These are phyloP conservation scores for Lomentospora prolificans DNA, from an alignment of 2,329 filamentous ascomycete genomes.

Conservation along the genomic window DNA sequence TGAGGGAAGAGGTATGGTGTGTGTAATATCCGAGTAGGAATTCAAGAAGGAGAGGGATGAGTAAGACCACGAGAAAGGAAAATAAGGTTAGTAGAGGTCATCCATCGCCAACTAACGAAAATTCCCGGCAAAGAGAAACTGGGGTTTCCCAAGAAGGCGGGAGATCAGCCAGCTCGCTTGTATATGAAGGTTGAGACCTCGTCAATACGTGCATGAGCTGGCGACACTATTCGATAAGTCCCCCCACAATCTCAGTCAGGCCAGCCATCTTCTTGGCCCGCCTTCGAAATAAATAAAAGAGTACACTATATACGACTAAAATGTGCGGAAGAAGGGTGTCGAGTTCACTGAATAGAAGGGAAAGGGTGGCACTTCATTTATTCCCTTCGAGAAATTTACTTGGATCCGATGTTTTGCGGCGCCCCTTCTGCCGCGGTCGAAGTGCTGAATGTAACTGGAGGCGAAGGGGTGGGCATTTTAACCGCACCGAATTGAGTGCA, in stretches of 20 bases:
- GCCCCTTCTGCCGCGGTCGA: not conserved
- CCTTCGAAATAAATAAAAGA: not conserved
- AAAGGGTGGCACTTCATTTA: slow-evolving; percentile 7
- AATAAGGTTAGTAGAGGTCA: not conserved
- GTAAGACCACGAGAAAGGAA: not conserved
- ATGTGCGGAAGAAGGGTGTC: not conserved
- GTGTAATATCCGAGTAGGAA: not conserved
- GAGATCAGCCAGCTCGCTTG: not conserved
- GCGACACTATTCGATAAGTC: not conserved
- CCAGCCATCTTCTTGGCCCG: slow-evolving; percentile 3
- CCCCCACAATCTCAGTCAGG: not conserved
- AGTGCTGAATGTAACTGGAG: not conserved
- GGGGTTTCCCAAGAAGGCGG: not conserved
- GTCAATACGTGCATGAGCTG: not conserved
- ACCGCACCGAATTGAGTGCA: not conserved
- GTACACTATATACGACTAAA: not conserved
- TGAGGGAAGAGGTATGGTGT: no score
- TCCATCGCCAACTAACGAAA: not conserved
- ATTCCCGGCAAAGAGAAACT: not conserved
- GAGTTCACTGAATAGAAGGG: not conserved
- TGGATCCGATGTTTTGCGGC: not conserved
- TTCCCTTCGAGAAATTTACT: not conserved
- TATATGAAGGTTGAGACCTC: not conserved
- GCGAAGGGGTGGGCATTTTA: not conserved
- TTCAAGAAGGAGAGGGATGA: not conserved